Percentiles rank a stretch among this genome's conserved stretches.
phyloP scores from a whole-genome alignment of 2,329 filamentous ascomycete species.

The Penicillium sp. region DNA sequence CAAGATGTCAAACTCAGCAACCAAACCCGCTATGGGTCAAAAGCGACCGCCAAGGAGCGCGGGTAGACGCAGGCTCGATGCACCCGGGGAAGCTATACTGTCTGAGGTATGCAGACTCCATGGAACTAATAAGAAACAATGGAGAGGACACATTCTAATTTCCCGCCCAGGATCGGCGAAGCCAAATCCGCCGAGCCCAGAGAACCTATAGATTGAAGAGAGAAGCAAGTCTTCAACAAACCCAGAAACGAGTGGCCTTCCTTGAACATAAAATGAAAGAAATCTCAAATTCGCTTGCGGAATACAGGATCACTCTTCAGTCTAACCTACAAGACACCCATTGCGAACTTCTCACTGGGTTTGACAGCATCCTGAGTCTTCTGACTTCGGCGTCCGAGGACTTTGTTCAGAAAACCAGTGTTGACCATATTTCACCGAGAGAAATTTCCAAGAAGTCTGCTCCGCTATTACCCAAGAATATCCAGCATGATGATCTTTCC shows the following conservation, averaged over 20 bases:
- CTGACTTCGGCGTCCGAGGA: neutral
- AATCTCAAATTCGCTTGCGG: neutral
- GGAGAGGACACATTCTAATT: neutral
- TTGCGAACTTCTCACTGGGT: neutral
- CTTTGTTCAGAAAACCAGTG: neutral
- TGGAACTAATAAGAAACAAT: neutral
- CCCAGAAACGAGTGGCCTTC: neutral
- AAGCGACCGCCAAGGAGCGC: neutral
- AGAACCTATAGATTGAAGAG: slow-evolving; percentile 1
- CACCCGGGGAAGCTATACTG: neutral
- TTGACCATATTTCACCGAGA: neutral
- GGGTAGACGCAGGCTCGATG: neutral
- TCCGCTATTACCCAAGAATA: neutral
- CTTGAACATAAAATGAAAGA: neutral
- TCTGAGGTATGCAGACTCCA: neutral
- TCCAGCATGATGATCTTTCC: neutral
- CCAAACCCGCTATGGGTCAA: neutral
- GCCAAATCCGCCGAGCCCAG: slow-evolving; percentile 1
- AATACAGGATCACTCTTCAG: neutral
- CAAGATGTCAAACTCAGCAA: neutral
- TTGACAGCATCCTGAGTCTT: neutral
- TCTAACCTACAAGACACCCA: neutral
- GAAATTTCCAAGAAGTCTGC: neutral
- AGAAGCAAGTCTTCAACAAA: neutral
- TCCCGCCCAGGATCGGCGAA: neutral